Evolutionary conservation across 345 rosid species (phyloP).

Genomic region (Streptanthus diversifolius): DNA sequence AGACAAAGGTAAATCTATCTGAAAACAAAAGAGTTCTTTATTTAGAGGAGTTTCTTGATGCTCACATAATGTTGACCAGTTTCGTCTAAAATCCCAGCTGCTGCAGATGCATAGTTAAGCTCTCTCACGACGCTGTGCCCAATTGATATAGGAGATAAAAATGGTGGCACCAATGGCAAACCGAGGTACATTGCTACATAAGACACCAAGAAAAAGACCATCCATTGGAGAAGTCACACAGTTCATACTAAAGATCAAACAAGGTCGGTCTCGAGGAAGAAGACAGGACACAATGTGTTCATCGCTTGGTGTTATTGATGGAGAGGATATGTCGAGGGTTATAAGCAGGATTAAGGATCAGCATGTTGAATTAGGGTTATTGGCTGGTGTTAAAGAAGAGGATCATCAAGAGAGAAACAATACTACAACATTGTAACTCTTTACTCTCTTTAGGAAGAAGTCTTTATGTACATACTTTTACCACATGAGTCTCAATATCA

Average conservation of each 20-base stretch:
- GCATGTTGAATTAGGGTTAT: slow-evolving; percentile 62
- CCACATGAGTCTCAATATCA: neutral
- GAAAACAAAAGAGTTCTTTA: neutral
- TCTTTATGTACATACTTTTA: slow-evolving; percentile 18
- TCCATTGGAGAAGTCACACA: slow-evolving; percentile 76
- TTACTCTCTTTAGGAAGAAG: neutral
- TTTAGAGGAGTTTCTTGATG: neutral
- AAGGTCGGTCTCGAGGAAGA: slow-evolving; percentile 38
- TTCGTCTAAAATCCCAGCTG: slow-evolving; percentile 44
- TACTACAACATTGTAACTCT: slow-evolving; percentile 7
- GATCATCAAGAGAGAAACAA: slow-evolving; percentile 26
- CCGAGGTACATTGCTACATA: slow-evolving; percentile 34
- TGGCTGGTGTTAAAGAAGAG: slow-evolving; percentile 44
- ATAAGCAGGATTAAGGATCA: slow-evolving; percentile 67
- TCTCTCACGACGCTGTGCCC: slow-evolving; percentile 28
- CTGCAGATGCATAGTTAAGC: slow-evolving; percentile 44
- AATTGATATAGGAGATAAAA: slow-evolving; percentile 30
- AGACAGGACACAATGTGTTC: slow-evolving; percentile 36
- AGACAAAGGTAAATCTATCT: neutral
- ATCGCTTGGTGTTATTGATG: slow-evolving; percentile 29
- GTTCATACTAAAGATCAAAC: slow-evolving; percentile 70
- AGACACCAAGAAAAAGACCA: slow-evolving; percentile 72
- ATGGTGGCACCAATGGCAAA: slow-evolving; percentile 37
- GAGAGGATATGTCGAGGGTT: slow-evolving; percentile 45
- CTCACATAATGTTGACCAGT: slow-evolving; percentile 34